Base-by-base conservation (phyloP, 441 rosid species). In the Daphne laureola region DNA sequence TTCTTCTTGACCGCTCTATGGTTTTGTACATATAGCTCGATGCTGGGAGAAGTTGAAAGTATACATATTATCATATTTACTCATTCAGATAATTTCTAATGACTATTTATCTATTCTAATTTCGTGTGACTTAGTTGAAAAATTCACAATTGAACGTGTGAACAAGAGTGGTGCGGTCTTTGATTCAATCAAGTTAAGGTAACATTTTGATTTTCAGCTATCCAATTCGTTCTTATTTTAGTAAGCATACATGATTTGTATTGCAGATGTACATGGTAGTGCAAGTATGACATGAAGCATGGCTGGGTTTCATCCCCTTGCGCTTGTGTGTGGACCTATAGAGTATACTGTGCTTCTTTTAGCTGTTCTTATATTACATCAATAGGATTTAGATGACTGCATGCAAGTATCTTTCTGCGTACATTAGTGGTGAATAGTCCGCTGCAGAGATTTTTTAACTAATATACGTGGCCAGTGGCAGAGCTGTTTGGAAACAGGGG, bases 161-260 rank as follows among this genome's bases (percentile, higher is more conserved):
- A 86, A 88, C 78, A 92, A 88, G 77, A 78, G 85, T 55, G 96
- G 98, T 12, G 96, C 96, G 0, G 54, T 88, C 61, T 92, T 89
- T 58, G 96, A 88, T 76, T 75, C 90, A 46, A 78, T 85, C 21
- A 92, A 89, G 68, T 66, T 92, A 64, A 92, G 96, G 96, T 81
- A 70, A 78, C 59, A 56, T n/a, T 18, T 58, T 36, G 14, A 40
- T 44, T 21, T 60, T 65, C 47, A 54, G 17, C 63, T 26, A 16
- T 4, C 31, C 49, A 44, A 15, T 17, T 25, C 15, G n/a, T 25
- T 40, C 14, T 16, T 31, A 53, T 17, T 21, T 27, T 56, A 58
- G 42, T 47, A 25, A 49, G 35, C 18, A 43, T 56, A 21, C 43
- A 45, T 14, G 36, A 48, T 40, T 46, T 41, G 23, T 47, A 46